These are phyloP conservation scores for Podosphaera xanthii DNA, from an alignment of 2,329 filamentous ascomycete species.

Conservation along the genomic window DNA sequence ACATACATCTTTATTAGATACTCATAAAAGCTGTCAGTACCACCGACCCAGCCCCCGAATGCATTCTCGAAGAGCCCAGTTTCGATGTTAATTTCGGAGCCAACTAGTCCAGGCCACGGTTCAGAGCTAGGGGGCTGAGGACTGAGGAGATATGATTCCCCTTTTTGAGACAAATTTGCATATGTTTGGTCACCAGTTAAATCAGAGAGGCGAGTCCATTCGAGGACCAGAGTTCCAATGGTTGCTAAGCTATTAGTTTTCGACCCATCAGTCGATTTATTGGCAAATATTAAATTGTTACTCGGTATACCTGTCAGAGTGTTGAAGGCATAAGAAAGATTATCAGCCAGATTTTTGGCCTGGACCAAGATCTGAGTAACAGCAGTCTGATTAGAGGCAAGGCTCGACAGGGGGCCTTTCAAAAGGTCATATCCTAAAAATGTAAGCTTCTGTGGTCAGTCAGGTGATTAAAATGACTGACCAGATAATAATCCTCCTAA, in stretches of 20 bases:
- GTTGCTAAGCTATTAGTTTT: conserved; percentile 50
- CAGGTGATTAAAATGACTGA: conserved; percentile 17
- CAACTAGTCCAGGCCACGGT: conserved; percentile 57
- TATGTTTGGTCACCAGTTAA: conserved; percentile 46
- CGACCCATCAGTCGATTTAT: conserved; percentile 25
- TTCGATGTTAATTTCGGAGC: conserved; percentile 38
- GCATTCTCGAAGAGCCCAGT: conserved; percentile 45
- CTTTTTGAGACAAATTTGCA: conserved; percentile 39
- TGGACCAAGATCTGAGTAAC: conserved; percentile 42
- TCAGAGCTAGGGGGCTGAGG: conserved; percentile 39
- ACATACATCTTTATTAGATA: conserved; percentile 83
- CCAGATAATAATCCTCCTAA: conserved; percentile 60
- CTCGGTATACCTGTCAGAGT: conserved; percentile 53
- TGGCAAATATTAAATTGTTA: conserved; percentile 40
- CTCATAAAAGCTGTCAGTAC: conserved; percentile 66
- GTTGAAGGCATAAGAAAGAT: conserved; percentile 55
- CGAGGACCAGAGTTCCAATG: conserved; percentile 55
- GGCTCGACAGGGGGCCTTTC: conserved; percentile 34
- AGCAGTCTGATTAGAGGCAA: conserved; percentile 21
- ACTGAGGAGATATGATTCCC: conserved; percentile 44
- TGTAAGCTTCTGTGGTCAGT: background rate
- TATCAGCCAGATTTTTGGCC: conserved; percentile 44
- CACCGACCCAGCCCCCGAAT: conserved; percentile 52
- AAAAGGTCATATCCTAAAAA: conserved; percentile 43
- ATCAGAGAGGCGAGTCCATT: conserved; percentile 66